Base-by-base conservation (phyloP, 2,329 filamentous ascomycete genomes). In the Arthrobotrys conoides region DNA sequence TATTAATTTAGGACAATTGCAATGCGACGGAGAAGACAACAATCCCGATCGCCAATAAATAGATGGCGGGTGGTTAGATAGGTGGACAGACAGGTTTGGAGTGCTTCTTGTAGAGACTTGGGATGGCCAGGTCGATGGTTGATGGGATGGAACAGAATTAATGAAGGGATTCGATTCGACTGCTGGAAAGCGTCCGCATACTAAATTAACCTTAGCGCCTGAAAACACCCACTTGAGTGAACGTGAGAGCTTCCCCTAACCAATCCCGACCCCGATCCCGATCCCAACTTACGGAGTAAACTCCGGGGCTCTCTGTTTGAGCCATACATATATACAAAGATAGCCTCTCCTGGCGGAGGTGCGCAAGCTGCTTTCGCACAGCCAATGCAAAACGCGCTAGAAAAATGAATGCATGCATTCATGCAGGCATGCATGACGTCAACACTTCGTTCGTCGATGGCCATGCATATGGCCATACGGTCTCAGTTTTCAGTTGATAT, bases 161-260 rank as follows among this genome's bases (percentile, higher is more conserved):
- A 71, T 63, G 72, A 71, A 77, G 59, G 72, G 59, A 53, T 24
- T 46, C n/a, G 59, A 53, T 24, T 46, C n/a, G 18, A 46, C 16
- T 71, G 66, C 67, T 77, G 48, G 30, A 61, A 61, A 63, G 72
- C 66, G 44, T 71, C 49, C 59, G 72, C 72, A 77, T 77, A 33
- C 72, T 71, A 59, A 71, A 67, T 77, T 71, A 36, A 67, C 51
- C 27, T 61, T 77, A 71, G 72, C 61, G 66, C 49, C 59, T 24
- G 33, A 24, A 61, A 61, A 22, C 53, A 59, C 18, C 8, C 53
- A 10, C 16, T 36, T 8, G 27, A 49, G 2, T n/a, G n/a, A n/a
- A n/a, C n/a, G 27, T 14, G 53, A 53, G 27, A 27, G 51, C 33
- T 36, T 36, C 33, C 33, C 33, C 33, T 36, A 36, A 36, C 51